These are phyloP conservation scores for Microbotryum saponariae DNA, from an alignment of 1,284 basidiomycete species.

Conservation along the genomic window DNA sequence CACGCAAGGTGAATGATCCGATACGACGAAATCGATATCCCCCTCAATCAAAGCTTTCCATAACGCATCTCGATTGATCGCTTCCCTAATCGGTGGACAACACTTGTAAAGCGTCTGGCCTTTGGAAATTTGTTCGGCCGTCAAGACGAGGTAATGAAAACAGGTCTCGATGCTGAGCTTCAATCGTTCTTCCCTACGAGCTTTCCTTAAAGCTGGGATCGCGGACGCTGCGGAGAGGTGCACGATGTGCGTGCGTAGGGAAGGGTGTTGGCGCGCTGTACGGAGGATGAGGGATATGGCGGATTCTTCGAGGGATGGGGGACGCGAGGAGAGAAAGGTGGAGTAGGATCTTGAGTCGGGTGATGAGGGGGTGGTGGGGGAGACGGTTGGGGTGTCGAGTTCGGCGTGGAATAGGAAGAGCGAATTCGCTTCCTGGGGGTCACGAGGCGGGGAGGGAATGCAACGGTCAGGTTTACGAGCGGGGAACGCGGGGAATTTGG, in stretches of 20 bases:
- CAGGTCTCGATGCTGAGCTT: constrained; percentile 78
- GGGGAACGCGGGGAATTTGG: too few species aligned
- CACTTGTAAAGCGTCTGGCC: constrained; percentile 62
- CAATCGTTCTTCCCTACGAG: constrained; percentile 51
- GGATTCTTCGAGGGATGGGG: constrained; percentile 59
- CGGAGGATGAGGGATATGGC: constrained; percentile 61
- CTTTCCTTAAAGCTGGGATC: constrained; percentile 63
- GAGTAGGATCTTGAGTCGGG: constrained; percentile 55
- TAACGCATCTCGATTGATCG: constrained; percentile 59
- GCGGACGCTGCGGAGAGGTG: constrained; percentile 79
- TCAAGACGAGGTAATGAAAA: constrained; percentile 79
- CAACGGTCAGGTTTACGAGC: too few species aligned
- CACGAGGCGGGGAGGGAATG: background rate
- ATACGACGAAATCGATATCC: constrained; percentile 79
- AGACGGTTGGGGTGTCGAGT: constrained; percentile 21
- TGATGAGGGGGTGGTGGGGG: constrained; percentile 30
- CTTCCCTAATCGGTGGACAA: constrained; percentile 80
- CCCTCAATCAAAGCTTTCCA: constrained; percentile 74
- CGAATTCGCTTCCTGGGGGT: constrained; percentile 53
- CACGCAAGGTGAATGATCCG: constrained; percentile 86
- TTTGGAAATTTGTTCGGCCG: constrained; percentile 46
- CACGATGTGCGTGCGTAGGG: constrained; percentile 79
- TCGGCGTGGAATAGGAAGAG: constrained; percentile 87
- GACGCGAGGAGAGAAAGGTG: constrained; percentile 76
- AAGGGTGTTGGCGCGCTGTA: constrained; percentile 56